phyloP scores from a whole-genome alignment of 1,139 yeast genomes.

The Sugiyamaella sp. region DNA sequence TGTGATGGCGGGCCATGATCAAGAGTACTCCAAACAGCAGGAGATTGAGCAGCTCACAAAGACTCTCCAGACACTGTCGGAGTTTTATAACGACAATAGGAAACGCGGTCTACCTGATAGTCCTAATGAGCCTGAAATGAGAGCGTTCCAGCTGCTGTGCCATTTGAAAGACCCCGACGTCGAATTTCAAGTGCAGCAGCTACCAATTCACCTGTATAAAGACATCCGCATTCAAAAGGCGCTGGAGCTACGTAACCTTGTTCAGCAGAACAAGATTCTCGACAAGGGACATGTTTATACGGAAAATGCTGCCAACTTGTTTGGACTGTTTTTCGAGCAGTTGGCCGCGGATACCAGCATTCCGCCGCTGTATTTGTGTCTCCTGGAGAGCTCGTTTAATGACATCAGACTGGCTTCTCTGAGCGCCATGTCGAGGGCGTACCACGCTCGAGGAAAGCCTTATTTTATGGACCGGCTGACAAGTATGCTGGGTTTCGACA shows the following conservation, averaged over 20 bases:
- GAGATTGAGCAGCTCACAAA: constrained; percentile 94
- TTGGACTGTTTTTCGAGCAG: constrained; percentile 64
- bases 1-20: constrained; percentile 74
- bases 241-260: constrained; percentile 62
- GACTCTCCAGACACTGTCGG: constrained; percentile 84
- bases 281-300: constrained; percentile 60
- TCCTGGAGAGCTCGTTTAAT: constrained; percentile 79
- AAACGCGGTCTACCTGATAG: constrained; percentile 62
- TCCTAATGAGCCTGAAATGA: constrained; percentile 90
- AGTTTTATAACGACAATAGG: constrained; percentile 81
- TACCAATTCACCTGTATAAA: constrained; percentile 61
- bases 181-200: constrained; percentile 70
- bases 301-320: constrained; percentile 66
- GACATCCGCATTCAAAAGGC: constrained; percentile 71
- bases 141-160: constrained; percentile 82
- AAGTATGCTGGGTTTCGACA: constrained; percentile 67
- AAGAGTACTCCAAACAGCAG: constrained; percentile 89
- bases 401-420: constrained; percentile 78
- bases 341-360: constrained; percentile 53
- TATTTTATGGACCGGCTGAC: constrained; percentile 54
- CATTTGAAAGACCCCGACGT: constrained; percentile 84
- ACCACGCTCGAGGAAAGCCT: constrained; percentile 73
- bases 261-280: constrained; percentile 61
- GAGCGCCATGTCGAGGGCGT: constrained; percentile 65
- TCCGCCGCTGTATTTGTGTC: constrained; percentile 72